A percentile compares a stretch with the other conserved stretches of the same genome.
Conservation (phyloP, 495 filamentous ascomycete species). For the Trichoderma virens region DNA sequence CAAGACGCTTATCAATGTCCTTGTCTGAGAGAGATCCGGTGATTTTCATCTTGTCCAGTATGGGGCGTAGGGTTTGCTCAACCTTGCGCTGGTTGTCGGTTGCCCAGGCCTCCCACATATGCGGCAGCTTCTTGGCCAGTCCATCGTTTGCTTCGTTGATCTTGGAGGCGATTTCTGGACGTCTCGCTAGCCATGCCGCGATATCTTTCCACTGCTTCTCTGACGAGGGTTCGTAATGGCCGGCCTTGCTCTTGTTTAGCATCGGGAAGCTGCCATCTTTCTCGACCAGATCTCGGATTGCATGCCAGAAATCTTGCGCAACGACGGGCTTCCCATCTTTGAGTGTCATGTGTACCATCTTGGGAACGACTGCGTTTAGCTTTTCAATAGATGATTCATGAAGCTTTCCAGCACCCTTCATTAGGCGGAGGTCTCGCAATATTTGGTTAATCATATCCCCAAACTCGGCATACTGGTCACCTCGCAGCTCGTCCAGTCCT, state of each 20-base stretch:
- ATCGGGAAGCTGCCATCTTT: constrained; percentile 27
- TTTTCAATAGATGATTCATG: constrained; percentile 18
- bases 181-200: neutral
- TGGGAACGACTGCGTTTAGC: constrained; percentile 25
- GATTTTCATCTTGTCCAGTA: constrained; percentile 1
- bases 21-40: neutral
- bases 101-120: constrained; percentile 4
- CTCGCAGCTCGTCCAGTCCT: neutral
- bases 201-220: constrained; percentile 32
- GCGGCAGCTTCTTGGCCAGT: neutral
- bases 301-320: constrained; percentile 48
- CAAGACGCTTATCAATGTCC: neutral
- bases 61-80: constrained; percentile 15
- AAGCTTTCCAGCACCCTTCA: constrained; percentile 13
- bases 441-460: constrained; percentile 17
- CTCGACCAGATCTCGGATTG: constrained; percentile 30
- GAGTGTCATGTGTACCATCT: constrained; percentile 29
- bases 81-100: constrained; percentile 27
- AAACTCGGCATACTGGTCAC: constrained; percentile 12
- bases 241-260: constrained; percentile 18
- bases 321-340: constrained; percentile 35
- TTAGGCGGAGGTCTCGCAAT: constrained; percentile 1
- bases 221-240: constrained; percentile 17
- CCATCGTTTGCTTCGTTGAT: neutral
- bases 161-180: constrained; percentile 3